A percentile compares a stretch with the other conserved stretches of the same genome.
phyloP scores from a whole-genome alignment of 78 protist genomes.

The Dictyostelium citrinum region DNA sequence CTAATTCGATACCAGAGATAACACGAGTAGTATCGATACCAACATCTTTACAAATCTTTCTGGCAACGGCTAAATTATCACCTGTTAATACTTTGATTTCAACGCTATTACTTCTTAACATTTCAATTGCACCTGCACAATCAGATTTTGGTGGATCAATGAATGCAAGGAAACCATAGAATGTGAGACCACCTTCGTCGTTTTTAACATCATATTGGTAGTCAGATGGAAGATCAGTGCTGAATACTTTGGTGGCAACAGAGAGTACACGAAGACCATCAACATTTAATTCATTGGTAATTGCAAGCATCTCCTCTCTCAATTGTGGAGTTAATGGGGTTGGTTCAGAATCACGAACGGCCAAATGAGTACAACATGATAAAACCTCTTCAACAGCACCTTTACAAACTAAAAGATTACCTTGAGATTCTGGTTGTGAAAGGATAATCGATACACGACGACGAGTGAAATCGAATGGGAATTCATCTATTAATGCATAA shows the following conservation, averaged over 20 bases:
- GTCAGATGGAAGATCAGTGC: neutral
- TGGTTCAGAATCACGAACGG: neutral
- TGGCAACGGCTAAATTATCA: conserved; percentile 76
- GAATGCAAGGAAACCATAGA: conserved; percentile 50
- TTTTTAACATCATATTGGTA: conserved; percentile 25
- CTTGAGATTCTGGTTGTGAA: neutral
- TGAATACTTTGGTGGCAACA: conserved; percentile 40
- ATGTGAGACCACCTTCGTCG: conserved; percentile 25
- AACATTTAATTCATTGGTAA: conserved; percentile 44
- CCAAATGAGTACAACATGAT: conserved; percentile 21
- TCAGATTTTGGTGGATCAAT: conserved; percentile 77
- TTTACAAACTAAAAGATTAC: conserved; percentile 11
- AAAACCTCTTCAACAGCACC: conserved; percentile 77
- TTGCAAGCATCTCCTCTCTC: neutral
- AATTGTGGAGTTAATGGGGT: neutral
- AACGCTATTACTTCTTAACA: conserved; percentile 20
- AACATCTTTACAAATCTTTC: conserved; percentile 73
- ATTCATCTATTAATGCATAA: conserved; percentile 20
- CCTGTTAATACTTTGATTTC: conserved; percentile 81
- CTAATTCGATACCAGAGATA: conserved; percentile 66
- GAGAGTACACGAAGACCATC: conserved; percentile 72
- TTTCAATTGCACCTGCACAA: conserved; percentile 51
- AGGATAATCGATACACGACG: conserved; percentile 72
- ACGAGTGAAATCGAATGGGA: conserved; percentile 76
- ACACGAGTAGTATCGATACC: conserved; percentile 59